These are phyloP conservation scores for Bryoerythrophyllum caledonicum DNA, from an alignment of 225 moss, liverwort and hornwort genomes.

Conservation along the genomic window DNA sequence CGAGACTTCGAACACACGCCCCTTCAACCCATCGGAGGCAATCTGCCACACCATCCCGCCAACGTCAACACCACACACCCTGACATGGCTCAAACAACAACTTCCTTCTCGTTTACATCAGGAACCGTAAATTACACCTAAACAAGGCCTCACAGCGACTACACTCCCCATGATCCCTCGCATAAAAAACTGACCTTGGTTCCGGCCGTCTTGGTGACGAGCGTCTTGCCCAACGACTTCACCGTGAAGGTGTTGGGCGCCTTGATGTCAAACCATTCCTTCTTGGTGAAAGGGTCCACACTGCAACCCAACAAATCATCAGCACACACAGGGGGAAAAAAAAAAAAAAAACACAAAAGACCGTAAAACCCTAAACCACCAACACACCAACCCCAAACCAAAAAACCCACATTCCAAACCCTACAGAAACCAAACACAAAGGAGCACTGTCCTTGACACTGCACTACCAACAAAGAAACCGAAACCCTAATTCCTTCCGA, in stretches of 20 bases:
- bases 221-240: slow-evolving; percentile 63
- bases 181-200: slow-evolving; percentile 45
- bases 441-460: too few relatives aligned
- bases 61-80: neutral
- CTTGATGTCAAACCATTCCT: slow-evolving; percentile 73
- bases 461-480: too few relatives aligned
- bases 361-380: neutral
- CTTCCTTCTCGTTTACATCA: too few relatives aligned
- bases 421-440: too few relatives aligned
- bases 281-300: slow-evolving; percentile 66
- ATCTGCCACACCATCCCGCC: slow-evolving; percentile 39
- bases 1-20: slow-evolving; percentile 80
- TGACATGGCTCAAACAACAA: too few relatives aligned
- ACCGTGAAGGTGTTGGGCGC: slow-evolving; percentile 56
- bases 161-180: neutral
- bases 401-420: neutral
- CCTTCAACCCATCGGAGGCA: slow-evolving; percentile 86
- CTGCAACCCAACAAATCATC: slow-evolving; percentile 15
- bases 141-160: too few relatives aligned
- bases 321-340: neutral
- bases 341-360: neutral
- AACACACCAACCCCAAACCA: neutral
- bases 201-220: slow-evolving; percentile 59
- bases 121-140: too few relatives aligned
- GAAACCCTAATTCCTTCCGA: too few relatives aligned